phyloP scores from a whole-genome alignment of 768 basidiomycete species.

The Suillus discolor region DNA sequence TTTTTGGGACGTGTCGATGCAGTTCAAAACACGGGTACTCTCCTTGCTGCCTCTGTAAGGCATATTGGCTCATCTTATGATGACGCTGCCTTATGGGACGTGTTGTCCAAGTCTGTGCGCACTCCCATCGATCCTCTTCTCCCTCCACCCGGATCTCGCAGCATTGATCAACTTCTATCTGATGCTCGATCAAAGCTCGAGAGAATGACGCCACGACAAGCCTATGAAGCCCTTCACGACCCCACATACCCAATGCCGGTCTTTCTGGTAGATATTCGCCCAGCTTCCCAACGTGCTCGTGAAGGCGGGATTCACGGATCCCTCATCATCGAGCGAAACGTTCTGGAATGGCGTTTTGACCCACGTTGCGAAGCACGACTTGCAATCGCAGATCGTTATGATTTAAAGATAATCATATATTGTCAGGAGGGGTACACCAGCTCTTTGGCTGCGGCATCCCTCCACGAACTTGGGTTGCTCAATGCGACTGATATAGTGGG shows the following conservation, averaged over 20 bases:
- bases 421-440: conserved; percentile 76
- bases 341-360: conserved; percentile 81
- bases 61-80: conserved; percentile 63
- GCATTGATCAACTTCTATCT: conserved; percentile 58
- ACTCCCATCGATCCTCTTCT: conserved; percentile 59
- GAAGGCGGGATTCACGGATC: conserved; percentile 67
- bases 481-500: conserved; percentile 81
- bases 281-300: conserved; percentile 56
- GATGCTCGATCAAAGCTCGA: conserved; percentile 65
- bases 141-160: conserved; percentile 66
- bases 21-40: conserved; percentile 36
- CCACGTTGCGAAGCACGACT: conserved; percentile 62
- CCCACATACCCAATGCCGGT: conserved; percentile 58
- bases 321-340: conserved; percentile 74
- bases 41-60: conserved; percentile 49
- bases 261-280: conserved; percentile 78
- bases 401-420: conserved; percentile 72
- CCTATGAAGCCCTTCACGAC: conserved; percentile 60
- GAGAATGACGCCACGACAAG: conserved; percentile 60
- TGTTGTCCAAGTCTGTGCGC: conserved; percentile 62
- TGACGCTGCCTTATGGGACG: conserved; percentile 68
- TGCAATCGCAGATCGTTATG: conserved; percentile 72
- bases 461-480: conserved; percentile 70
- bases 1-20: conserved; percentile 62
- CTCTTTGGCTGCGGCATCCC: conserved; percentile 68